A percentile compares a stretch with the other conserved stretches of the same genome.
Evolutionary conservation across 495 filamentous ascomycete genomes (phyloP).

Genomic region (Thermothielavioides terrestris): DNA sequence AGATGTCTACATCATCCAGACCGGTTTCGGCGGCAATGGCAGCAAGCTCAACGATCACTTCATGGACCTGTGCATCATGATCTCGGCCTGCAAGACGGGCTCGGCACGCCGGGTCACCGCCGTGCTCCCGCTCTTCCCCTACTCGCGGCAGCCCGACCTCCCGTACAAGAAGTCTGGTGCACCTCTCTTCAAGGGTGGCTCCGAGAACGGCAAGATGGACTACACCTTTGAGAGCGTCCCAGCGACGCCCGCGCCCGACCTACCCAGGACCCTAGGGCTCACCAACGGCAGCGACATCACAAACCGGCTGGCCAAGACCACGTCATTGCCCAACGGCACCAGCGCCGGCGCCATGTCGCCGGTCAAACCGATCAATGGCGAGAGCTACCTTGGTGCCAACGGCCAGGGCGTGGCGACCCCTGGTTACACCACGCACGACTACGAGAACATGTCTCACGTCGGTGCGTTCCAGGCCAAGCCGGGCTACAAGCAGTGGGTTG

Average conservation of each 20-base stretch:
- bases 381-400: conserved; percentile 17
- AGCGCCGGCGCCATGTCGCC: conserved; percentile 12
- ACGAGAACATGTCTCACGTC: conserved; percentile 45
- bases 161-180: conserved; percentile 95
- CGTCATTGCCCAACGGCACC: conserved; percentile 14
- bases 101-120: conserved; percentile 87
- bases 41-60: conserved; percentile 74
- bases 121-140: conserved; percentile 91
- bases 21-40: conserved; percentile 46
- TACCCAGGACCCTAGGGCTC: conserved; percentile 53
- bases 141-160: conserved; percentile 88
- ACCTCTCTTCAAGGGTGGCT: conserved; percentile 63
- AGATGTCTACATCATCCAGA: conserved; percentile 96
- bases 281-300: conserved; percentile 60
- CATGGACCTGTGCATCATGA: conserved; percentile 92
- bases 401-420: conserved; percentile 25
- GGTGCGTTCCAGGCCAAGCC: conserved; percentile 71
- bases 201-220: conserved; percentile 45
- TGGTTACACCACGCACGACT: conserved; percentile 48
- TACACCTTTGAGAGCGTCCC: conserved; percentile 95
- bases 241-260: conserved; percentile 65
- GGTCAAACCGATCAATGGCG: conserved; percentile 13
- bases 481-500: conserved; percentile 97
- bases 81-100: conserved; percentile 94
- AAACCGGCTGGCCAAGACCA: conserved; percentile 53